phyloP scores from a whole-genome alignment of 2,329 filamentous ascomycete genomes.

The Pseudogymnoascus sp. region DNA sequence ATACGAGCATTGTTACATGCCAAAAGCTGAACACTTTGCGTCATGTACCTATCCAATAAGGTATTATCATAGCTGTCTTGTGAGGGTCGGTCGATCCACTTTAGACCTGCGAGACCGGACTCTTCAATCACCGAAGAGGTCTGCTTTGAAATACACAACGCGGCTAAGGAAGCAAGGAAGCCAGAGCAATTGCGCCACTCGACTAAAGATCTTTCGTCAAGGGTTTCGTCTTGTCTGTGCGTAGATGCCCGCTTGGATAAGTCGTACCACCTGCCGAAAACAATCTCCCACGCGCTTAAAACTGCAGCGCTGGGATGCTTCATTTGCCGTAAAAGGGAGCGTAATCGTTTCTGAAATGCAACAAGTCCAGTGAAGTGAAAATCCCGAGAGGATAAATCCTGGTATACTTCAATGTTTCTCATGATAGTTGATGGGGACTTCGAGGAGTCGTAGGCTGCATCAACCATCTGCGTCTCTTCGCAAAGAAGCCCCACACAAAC shows the following conservation, averaged over 20 bases:
- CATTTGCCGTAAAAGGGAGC: slow-evolving; percentile 53
- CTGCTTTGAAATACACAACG: slow-evolving; percentile 58
- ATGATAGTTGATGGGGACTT: slow-evolving; percentile 49
- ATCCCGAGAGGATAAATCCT: slow-evolving; percentile 55
- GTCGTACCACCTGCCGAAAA: slow-evolving; percentile 59
- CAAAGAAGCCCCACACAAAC: slow-evolving; percentile 55
- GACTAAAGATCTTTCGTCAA: slow-evolving; percentile 51
- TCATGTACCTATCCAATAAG: slow-evolving; percentile 53
- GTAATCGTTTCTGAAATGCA: slow-evolving; percentile 62
- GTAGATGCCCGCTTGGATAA: slow-evolving; percentile 58
- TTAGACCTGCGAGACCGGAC: slow-evolving; percentile 47
- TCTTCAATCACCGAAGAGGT: slow-evolving; percentile 50
- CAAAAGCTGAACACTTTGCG: slow-evolving; percentile 58
- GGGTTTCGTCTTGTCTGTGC: slow-evolving; percentile 40
- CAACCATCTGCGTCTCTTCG: slow-evolving; percentile 53
- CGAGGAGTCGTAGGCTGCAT: slow-evolving; percentile 43
- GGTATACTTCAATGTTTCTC: slow-evolving; percentile 55
- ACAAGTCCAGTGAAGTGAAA: slow-evolving; percentile 64
- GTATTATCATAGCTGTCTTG: slow-evolving; percentile 56
- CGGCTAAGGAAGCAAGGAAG: slow-evolving; percentile 60
- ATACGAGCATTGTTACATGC: slow-evolving; percentile 59
- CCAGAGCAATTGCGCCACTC: slow-evolving; percentile 67
- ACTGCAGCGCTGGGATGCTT: slow-evolving; percentile 61
- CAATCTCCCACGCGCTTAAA: slow-evolving; percentile 59
- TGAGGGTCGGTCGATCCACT: slow-evolving; percentile 58